A percentile compares a stretch with the other conserved stretches of the same genome.
phyloP scores from a whole-genome alignment of 1,139 yeast species.

The Yamadazyma blattariae region DNA sequence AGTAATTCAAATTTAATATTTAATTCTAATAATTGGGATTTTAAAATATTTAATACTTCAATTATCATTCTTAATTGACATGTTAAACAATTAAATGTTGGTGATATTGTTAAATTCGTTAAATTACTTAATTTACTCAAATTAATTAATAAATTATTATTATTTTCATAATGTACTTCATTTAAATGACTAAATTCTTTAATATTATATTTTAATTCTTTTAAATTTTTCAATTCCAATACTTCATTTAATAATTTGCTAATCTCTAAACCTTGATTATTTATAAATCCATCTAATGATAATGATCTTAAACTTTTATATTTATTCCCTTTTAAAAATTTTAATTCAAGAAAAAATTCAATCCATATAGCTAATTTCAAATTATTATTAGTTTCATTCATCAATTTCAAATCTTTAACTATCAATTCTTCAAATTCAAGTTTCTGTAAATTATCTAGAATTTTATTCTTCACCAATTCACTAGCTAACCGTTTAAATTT shows the following conservation, averaged over 20 bases:
- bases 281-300: constrained; percentile 12
- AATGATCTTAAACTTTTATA: constrained; percentile 2
- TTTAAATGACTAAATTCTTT: constrained; percentile 15
- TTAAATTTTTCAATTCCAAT: constrained; percentile 7
- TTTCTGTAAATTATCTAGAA: constrained; percentile 3
- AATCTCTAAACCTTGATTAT: constrained; percentile 4
- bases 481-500: constrained; percentile 6
- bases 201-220: constrained; percentile 4
- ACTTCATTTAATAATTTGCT: constrained; percentile 1
- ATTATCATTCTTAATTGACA: constrained; percentile 12
- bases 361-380: constrained; percentile 10
- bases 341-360: constrained; percentile 8
- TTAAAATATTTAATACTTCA: constrained; percentile 1
- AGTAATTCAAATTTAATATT: constrained; percentile 11
- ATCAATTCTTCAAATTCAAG: constrained; percentile 11
- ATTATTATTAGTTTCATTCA: constrained; percentile 9
- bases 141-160: constrained; percentile 7
- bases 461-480: neutral
- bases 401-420: constrained; percentile 6
- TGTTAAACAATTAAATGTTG: constrained; percentile 14
- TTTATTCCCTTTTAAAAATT: neutral
- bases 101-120: constrained; percentile 6
- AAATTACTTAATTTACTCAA: constrained; percentile 5
- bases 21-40: constrained; percentile 2
- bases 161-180: constrained; percentile 9